Conservation (phyloP, 2,329 filamentous ascomycete species). For the Trichothecium roseum region DNA sequence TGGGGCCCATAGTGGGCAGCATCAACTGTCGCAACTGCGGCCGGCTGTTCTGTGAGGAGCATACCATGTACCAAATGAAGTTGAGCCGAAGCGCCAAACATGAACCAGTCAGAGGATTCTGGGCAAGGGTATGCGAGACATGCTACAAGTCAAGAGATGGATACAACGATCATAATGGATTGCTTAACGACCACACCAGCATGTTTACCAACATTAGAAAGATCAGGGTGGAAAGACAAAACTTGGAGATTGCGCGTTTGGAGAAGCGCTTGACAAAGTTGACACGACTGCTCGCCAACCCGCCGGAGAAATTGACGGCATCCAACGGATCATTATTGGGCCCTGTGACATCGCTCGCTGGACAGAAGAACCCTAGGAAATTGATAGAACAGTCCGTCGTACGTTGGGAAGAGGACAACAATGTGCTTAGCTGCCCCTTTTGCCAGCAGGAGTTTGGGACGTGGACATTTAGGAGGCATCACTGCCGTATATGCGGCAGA, state of each 20-base stretch:
- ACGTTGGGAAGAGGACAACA: slow-evolving; percentile 85
- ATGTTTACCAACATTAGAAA: slow-evolving; percentile 61
- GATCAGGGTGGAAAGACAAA: slow-evolving; percentile 71
- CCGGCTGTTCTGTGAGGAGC: slow-evolving; percentile 87
- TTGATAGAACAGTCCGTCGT: slow-evolving; percentile 83
- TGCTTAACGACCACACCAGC: slow-evolving; percentile 61
- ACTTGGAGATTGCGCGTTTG: slow-evolving; percentile 77
- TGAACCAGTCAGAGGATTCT: slow-evolving; percentile 81
- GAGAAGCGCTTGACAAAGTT: slow-evolving; percentile 89
- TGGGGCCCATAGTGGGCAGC: slow-evolving; percentile 70
- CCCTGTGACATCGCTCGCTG: slow-evolving; percentile 50
- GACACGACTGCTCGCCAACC: slow-evolving; percentile 69
- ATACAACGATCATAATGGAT: slow-evolving; percentile 79
- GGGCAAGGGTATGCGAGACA: slow-evolving; percentile 96
- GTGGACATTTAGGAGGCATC: slow-evolving; percentile 87
- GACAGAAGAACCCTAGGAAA: slow-evolving; percentile 68
- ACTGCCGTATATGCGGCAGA: slow-evolving; percentile 86
- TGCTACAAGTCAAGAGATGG: slow-evolving; percentile 95
- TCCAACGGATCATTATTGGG: slow-evolving; percentile 42
- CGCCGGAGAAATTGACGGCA: slow-evolving; percentile 53
- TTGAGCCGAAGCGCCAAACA: slow-evolving; percentile 80
- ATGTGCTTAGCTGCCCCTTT: slow-evolving; percentile 75
- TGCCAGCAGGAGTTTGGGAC: slow-evolving; percentile 92
- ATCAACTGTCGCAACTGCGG: slow-evolving; percentile 94
- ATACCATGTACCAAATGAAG: slow-evolving; percentile 99